Percentiles rank a stretch among this genome's conserved stretches.
Conservation (phyloP, 495 filamentous ascomycete genomes). For the Aspergillus sclerotiicarbonarius region DNA sequence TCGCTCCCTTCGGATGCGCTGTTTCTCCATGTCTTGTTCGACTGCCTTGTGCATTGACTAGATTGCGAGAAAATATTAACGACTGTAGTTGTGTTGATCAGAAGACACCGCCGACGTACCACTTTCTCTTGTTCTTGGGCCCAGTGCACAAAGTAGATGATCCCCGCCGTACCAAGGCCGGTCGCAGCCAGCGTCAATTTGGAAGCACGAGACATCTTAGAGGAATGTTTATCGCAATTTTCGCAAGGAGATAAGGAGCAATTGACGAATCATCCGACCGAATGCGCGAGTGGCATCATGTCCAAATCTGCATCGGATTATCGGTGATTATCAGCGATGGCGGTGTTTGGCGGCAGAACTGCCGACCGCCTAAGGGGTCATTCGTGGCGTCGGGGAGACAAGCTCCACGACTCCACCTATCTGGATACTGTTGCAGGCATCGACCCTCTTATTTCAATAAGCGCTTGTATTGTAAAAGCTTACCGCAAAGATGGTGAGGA, state of each 20-base stretch:
- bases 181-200: slow-evolving; percentile 82
- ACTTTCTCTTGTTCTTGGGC: slow-evolving; percentile 82
- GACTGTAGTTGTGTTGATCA: slow-evolving; percentile 5
- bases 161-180: slow-evolving; percentile 68
- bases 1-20: slow-evolving; percentile 80
- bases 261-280: background rate
- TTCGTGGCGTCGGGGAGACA: slow-evolving; percentile 36
- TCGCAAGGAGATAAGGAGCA: background rate
- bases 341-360: slow-evolving; percentile 35
- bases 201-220: slow-evolving; percentile 78
- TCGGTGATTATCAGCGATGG: slow-evolving; percentile 30
- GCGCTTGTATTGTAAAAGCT: slow-evolving; percentile 10
- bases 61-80: slow-evolving; percentile 3
- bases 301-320: slow-evolving; percentile 23
- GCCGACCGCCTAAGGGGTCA: slow-evolving; percentile 37
- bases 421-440: slow-evolving; percentile 12
- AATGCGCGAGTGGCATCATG: slow-evolving; percentile 4
- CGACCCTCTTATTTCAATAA: background rate
- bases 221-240: background rate
- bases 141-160: slow-evolving; percentile 85
- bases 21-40: slow-evolving; percentile 91
- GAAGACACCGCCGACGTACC: slow-evolving; percentile 47
- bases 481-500: slow-evolving; percentile 38
- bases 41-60: slow-evolving; percentile 88
- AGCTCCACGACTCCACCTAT: slow-evolving; percentile 26